These are phyloP conservation scores for Phytophthora crassamura DNA, from an alignment of 352 stramenopile species.

Conservation along the genomic window DNA sequence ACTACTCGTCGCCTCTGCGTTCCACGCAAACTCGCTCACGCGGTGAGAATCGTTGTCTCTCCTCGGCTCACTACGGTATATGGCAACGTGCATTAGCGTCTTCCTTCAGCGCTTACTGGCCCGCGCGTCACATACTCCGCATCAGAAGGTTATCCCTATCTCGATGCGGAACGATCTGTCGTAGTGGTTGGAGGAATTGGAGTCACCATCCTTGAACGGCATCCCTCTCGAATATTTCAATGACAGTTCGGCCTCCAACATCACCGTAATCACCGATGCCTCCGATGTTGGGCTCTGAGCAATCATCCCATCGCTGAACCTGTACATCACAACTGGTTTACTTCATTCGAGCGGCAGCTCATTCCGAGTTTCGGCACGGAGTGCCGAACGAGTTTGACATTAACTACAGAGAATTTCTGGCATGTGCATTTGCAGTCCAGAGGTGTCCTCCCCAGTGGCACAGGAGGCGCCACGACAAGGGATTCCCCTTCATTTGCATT, in stretches of 20 bases:
- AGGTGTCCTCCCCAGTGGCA: not conserved
- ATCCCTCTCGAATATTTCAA: not conserved
- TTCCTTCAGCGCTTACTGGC: conserved; percentile 12
- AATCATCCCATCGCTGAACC: not conserved
- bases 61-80: not conserved
- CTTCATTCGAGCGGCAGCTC: not conserved
- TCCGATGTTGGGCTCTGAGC: not conserved
- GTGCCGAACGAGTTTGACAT: not conserved
- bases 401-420: not conserved
- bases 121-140: no score
- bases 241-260: not conserved
- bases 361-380: no score
- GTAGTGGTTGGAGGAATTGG: conserved; percentile 2
- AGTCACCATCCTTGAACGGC: not conserved
- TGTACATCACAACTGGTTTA: not conserved
- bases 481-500: conserved; percentile 16
- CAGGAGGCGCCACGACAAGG: not conserved
- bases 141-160: no score
- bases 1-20: not conserved
- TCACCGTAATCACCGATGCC: conserved; percentile 2
- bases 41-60: not conserved
- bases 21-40: not conserved
- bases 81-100: not conserved
- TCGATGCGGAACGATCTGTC: conserved; percentile 2
- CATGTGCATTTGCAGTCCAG: not conserved